phyloP scores from a whole-genome alignment of 495 filamentous ascomycete species.

The Halenospora varia region DNA sequence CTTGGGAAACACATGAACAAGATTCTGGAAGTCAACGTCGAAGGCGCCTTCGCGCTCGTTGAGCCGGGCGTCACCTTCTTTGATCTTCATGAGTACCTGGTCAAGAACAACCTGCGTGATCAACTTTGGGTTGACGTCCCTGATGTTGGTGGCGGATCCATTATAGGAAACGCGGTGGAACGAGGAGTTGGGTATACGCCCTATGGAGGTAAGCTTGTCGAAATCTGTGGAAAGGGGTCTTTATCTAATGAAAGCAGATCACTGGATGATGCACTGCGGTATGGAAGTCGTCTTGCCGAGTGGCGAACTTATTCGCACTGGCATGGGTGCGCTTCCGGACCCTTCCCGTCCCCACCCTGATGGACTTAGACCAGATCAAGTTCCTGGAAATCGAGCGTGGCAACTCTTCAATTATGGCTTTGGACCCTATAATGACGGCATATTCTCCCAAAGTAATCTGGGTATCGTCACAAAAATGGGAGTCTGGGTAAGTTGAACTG shows the following conservation, averaged over 20 bases:
- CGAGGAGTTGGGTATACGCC: conserved; percentile 54
- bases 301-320: conserved; percentile 51
- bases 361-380: conserved; percentile 17
- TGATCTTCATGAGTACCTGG: conserved; percentile 46
- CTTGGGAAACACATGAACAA: conserved; percentile 51
- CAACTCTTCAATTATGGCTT: conserved; percentile 52
- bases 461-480: conserved; percentile 60
- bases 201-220: conserved; percentile 26
- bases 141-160: neutral
- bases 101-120: conserved; percentile 30
- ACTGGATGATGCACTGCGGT: conserved; percentile 51
- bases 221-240: neutral
- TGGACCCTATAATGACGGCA: conserved; percentile 51
- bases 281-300: conserved; percentile 54
- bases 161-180: conserved; percentile 39
- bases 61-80: conserved; percentile 58
- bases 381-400: conserved; percentile 37
- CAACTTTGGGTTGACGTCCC: neutral
- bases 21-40: conserved; percentile 48
- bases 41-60: conserved; percentile 48
- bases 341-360: conserved; percentile 22
- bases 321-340: conserved; percentile 53
- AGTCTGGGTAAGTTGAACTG: conserved; percentile 33
- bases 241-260: conserved; percentile 35
- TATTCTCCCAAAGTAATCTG: conserved; percentile 54